phyloP scores from a whole-genome alignment of 2,329 filamentous ascomycete genomes.

The Fusarium sp. region DNA sequence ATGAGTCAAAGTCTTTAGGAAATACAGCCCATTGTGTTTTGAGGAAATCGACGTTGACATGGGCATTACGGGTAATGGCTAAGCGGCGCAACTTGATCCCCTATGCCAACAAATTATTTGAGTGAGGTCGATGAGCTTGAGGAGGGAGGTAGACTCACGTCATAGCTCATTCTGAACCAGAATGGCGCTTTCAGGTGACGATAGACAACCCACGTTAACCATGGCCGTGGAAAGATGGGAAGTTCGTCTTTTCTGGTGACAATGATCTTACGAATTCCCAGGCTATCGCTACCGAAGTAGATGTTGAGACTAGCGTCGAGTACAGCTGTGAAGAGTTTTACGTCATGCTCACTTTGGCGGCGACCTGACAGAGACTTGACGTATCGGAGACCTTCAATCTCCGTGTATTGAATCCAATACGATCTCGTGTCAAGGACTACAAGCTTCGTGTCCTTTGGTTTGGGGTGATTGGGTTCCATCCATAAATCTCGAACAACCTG shows the following conservation, averaged over 20 bases:
- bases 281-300: background rate
- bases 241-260: background rate
- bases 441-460: accelerated
- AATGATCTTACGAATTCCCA: background rate
- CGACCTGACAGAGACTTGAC: background rate
- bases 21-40: background rate
- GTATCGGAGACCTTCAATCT: background rate
- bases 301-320: background rate
- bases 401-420: background rate
- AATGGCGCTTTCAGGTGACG: background rate
- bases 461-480: accelerated
- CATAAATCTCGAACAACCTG: background rate
- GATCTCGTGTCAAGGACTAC: no score
- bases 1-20: accelerated
- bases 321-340: background rate
- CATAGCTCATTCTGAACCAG: background rate
- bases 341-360: background rate
- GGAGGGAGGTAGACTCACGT: background rate
- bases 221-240: no score
- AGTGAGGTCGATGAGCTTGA: accelerated
- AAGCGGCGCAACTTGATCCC: background rate
- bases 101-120: background rate
- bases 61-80: background rate
- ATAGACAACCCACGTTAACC: background rate
- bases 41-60: no score